These are phyloP conservation scores for Gillenia trifoliata DNA, from an alignment of 306 rosid genomes.

Conservation along the genomic window DNA sequence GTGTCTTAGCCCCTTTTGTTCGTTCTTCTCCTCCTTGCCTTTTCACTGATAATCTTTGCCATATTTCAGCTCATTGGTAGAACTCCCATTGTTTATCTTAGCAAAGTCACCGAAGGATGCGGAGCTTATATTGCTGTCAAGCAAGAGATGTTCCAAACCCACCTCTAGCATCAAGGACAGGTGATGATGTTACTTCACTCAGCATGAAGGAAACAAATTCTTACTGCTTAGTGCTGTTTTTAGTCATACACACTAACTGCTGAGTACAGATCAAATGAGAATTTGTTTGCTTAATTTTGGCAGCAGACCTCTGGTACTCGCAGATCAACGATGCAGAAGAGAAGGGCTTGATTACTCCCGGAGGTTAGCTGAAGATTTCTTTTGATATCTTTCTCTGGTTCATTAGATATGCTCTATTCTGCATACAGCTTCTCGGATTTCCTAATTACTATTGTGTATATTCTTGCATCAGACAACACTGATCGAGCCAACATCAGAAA, in stretches of 20 bases:
- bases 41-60: not conserved
- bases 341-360: constrained; percentile 47
- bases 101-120: constrained; percentile 93
- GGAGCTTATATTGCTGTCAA: constrained; percentile 91
- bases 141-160: constrained; percentile 99
- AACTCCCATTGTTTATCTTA: constrained; percentile 83
- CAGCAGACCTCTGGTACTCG: too few relatives aligned
- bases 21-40: not conserved
- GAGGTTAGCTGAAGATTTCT: constrained; percentile 31
- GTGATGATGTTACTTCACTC: constrained; percentile 22
- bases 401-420: not conserved
- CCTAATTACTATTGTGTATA: not conserved
- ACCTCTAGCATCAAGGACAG: constrained; percentile 96
- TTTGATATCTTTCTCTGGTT: not conserved
- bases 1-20: not conserved
- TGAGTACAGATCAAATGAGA: not conserved
- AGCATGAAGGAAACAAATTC: not conserved
- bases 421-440: not conserved
- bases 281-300: not conserved
- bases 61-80: constrained; percentile 71
- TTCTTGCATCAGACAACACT: constrained; percentile 48
- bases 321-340: constrained; percentile 50
- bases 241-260: not conserved
- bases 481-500: constrained; percentile 88
- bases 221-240: not conserved